These are phyloP conservation scores for Fusarium nelsonii DNA, from an alignment of 2,329 filamentous ascomycete species.

Conservation along the genomic window DNA sequence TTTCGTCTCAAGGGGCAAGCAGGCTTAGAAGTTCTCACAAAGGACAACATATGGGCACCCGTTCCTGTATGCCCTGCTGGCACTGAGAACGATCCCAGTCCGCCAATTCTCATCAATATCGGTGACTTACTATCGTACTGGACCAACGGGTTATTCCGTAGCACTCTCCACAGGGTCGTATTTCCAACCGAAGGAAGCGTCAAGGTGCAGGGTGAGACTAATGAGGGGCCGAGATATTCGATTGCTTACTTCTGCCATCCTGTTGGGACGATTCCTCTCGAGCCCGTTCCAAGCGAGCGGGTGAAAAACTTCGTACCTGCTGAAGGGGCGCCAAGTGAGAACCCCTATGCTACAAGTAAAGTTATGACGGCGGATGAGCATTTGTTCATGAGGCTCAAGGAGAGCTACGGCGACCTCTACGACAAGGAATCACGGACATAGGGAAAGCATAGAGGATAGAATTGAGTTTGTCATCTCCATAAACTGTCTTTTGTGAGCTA, in stretches of 20 bases:
- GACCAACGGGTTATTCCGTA: conserved; percentile 89
- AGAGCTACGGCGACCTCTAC: conserved; percentile 70
- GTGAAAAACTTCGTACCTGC: conserved; percentile 60
- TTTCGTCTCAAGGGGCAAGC: conserved; percentile 89
- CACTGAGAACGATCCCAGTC: conserved; percentile 68
- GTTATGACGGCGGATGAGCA: conserved; percentile 74
- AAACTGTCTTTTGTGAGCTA: not conserved
- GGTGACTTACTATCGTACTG: conserved; percentile 81
- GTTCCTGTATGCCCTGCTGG: conserved; percentile 75
- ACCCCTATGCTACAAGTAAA: conserved; percentile 65
- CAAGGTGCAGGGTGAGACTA: conserved; percentile 59
- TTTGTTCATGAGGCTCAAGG: conserved; percentile 69
- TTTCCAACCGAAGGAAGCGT: conserved; percentile 62
- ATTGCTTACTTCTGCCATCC: conserved; percentile 79
- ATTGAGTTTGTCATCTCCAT: not conserved
- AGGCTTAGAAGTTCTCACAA: conserved; percentile 83
- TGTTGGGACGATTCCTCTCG: conserved; percentile 63
- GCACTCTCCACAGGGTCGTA: conserved; percentile 89
- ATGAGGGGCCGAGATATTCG: conserved; percentile 68
- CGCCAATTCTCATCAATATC: conserved; percentile 86
- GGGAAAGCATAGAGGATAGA: not conserved
- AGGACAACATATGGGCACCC: conserved; percentile 67
- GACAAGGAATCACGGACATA: conserved; percentile 52
- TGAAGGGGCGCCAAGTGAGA: conserved; percentile 51
- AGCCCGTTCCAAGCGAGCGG: conserved; percentile 70